A percentile compares a stretch with the other conserved stretches of the same genome.
These are phyloP conservation scores for Sphaerulina musiva DNA, from an alignment of 2,329 filamentous ascomycete genomes.

Conservation along the genomic window DNA sequence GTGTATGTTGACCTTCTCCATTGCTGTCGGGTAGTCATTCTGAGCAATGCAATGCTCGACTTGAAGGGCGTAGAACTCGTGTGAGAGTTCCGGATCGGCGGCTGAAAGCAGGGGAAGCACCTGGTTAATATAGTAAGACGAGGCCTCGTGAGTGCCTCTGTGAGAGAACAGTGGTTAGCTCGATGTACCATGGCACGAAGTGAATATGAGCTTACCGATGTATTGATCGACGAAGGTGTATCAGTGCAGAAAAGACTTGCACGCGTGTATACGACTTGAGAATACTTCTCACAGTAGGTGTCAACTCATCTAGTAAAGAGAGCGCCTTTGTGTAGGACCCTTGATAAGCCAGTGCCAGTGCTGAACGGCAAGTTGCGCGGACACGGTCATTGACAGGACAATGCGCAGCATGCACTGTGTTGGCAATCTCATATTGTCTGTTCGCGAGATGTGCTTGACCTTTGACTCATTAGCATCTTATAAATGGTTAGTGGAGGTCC, in stretches of 20 bases:
- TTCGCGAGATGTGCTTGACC: slow-evolving; percentile 53
- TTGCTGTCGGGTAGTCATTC: slow-evolving; percentile 39
- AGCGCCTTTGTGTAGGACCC: slow-evolving; percentile 68
- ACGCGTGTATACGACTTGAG: slow-evolving; percentile 73
- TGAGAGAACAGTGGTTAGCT: neutral
- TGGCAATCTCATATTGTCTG: slow-evolving; percentile 64
- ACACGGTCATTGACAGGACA: slow-evolving; percentile 71
- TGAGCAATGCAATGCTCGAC: slow-evolving; percentile 54
- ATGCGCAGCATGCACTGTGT: slow-evolving; percentile 61
- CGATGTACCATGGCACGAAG: neutral
- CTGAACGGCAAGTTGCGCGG: slow-evolving; percentile 64
- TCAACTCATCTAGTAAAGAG: slow-evolving; percentile 52
- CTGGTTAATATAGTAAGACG: slow-evolving; percentile 52
- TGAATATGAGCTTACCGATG: slow-evolving; percentile 37
- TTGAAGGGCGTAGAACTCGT: slow-evolving; percentile 53
- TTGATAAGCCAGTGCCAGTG: slow-evolving; percentile 57
- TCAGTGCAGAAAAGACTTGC: slow-evolving; percentile 58
- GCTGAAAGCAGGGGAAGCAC: slow-evolving; percentile 43
- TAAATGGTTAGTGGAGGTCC: neutral
- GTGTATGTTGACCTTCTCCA: slow-evolving; percentile 49
- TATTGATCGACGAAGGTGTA: slow-evolving; percentile 59
- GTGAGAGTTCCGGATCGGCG: slow-evolving; percentile 52
- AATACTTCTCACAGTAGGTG: slow-evolving; percentile 58
- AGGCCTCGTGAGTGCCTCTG: slow-evolving; percentile 52
- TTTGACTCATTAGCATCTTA: slow-evolving; percentile 21